These are phyloP conservation scores for Aspergillus indologenus DNA, from an alignment of 495 filamentous ascomycete species.

Conservation along the genomic window DNA sequence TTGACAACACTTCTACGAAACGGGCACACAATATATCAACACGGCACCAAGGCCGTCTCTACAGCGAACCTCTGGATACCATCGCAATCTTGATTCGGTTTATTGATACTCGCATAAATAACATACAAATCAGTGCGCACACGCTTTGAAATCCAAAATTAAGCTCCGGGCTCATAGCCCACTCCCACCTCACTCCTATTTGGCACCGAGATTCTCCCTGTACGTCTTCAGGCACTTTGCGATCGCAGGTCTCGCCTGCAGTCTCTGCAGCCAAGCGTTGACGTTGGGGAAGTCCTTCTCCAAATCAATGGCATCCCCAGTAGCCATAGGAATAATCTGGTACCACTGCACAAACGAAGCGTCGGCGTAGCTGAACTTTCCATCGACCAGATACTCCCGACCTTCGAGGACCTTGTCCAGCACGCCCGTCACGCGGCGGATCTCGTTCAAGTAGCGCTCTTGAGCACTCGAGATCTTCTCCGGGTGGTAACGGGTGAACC, in stretches of 20 bases:
- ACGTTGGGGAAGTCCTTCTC: slow-evolving; percentile 41
- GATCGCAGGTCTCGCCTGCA: slow-evolving; percentile 39
- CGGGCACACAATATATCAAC: too few relatives aligned
- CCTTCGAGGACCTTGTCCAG: slow-evolving; percentile 50
- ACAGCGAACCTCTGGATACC: too few relatives aligned
- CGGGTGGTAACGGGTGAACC: slow-evolving; percentile 54
- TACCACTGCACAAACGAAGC: slow-evolving; percentile 57
- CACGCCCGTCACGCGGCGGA: slow-evolving; percentile 57
- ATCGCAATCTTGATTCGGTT: too few relatives aligned
- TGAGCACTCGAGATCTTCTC: slow-evolving; percentile 57
- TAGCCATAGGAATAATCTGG: slow-evolving; percentile 14
- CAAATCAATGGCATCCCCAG: slow-evolving; percentile 26
- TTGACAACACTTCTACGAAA: too few relatives aligned
- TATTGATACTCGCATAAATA: too few relatives aligned
- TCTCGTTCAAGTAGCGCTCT: slow-evolving; percentile 59
- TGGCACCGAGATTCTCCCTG: slow-evolving; percentile 19
- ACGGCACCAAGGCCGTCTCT: too few relatives aligned
- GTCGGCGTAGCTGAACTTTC: slow-evolving; percentile 57
- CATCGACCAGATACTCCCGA: slow-evolving; percentile 58
- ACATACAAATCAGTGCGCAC: too few relatives aligned
- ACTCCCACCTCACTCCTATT: not conserved
- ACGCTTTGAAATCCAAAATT: too few relatives aligned
- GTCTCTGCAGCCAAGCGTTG: slow-evolving; percentile 41
- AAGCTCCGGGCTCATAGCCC: not conserved
- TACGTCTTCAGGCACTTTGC: slow-evolving; percentile 36